phyloP scores from a whole-genome alignment of 352 stramenopile genomes.

The Phytopythium sindhum region DNA sequence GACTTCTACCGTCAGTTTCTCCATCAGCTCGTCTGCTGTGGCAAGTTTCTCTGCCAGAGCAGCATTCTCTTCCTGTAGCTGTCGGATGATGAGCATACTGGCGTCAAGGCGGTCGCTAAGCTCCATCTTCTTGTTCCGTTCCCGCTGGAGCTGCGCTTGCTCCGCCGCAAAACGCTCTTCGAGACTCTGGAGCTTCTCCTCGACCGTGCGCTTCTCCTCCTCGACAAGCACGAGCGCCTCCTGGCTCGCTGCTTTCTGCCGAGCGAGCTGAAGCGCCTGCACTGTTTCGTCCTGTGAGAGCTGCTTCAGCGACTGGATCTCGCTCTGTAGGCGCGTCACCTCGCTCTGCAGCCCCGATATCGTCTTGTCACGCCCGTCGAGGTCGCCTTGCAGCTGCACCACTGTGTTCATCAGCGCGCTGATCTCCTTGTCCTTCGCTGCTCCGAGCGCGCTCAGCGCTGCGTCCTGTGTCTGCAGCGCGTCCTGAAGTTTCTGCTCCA shows the following conservation, averaged over 20 bases:
- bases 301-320: conserved; percentile 35
- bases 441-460: conserved; percentile 13
- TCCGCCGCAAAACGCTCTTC: conserved; percentile 22
- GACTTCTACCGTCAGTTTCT: not conserved
- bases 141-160: conserved; percentile 11
- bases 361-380: conserved; percentile 21
- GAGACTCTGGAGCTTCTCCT: conserved; percentile 26
- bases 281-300: conserved; percentile 77
- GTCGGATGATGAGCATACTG: conserved; percentile 15
- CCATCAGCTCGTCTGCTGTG: not conserved
- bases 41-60: conserved; percentile 11
- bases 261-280: conserved; percentile 58
- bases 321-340: conserved; percentile 20
- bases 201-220: conserved; percentile 51
- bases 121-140: conserved; percentile 16
- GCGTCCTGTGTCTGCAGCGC: not conserved
- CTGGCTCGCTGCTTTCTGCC: conserved; percentile 54
- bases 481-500: conserved; percentile 13
- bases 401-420: conserved; percentile 38
- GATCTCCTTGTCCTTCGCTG: conserved; percentile 43
- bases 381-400: conserved; percentile 31
- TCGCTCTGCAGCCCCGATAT: conserved; percentile 28
- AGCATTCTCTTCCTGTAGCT: conserved; percentile 28
- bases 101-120: conserved; percentile 9
- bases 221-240: conserved; percentile 55